These are phyloP conservation scores for Catharanthus roseus DNA, from an alignment of 257 asterid species.

Conservation along the genomic window DNA sequence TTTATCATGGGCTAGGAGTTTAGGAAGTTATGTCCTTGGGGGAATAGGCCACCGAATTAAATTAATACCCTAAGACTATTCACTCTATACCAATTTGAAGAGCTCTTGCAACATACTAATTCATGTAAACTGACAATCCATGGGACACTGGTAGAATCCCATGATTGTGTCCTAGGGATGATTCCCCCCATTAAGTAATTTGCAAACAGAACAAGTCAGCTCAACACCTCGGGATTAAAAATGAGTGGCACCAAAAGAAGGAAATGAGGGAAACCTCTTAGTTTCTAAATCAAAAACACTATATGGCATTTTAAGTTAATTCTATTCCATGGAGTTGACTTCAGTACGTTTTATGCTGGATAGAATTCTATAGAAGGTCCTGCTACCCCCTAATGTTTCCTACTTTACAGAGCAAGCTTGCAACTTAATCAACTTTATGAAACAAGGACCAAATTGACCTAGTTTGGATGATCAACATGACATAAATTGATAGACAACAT, in stretches of 20 bases:
- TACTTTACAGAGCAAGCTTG: neutral
- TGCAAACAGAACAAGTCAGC: too few species aligned
- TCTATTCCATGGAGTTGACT: neutral
- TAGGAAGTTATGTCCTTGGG: too few species aligned
- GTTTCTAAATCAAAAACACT: too few species aligned
- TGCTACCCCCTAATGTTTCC: neutral
- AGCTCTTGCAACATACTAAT: too few species aligned
- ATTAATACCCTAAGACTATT: too few species aligned
- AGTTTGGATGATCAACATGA: neutral
- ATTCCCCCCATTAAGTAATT: too few species aligned
- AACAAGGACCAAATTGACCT: neutral
- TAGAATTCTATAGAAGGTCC: neutral
- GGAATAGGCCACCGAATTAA: too few species aligned
- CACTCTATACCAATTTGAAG: too few species aligned
- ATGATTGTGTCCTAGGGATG: too few species aligned
- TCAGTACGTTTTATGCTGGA: neutral
- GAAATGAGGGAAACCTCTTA: neutral
- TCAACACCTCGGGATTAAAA: neutral
- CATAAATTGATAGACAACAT: neutral
- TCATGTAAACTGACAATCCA: too few species aligned
- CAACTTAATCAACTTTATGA: neutral
- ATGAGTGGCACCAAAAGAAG: neutral
- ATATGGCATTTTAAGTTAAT: neutral
- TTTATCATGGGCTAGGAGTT: too few species aligned
- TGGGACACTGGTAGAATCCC: too few species aligned